phyloP scores from a whole-genome alignment of 2,329 filamentous ascomycete genomes.

The Xylaria sp. region DNA sequence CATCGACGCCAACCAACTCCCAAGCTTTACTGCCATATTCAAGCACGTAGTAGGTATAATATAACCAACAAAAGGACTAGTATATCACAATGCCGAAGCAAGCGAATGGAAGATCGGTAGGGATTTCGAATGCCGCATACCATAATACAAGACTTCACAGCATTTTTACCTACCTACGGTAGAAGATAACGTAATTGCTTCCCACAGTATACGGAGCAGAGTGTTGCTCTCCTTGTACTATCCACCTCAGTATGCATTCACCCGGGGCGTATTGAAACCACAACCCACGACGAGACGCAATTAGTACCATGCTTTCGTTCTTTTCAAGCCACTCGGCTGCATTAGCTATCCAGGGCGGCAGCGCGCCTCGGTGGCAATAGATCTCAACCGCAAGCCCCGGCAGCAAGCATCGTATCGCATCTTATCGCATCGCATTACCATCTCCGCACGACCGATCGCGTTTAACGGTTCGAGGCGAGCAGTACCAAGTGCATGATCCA shows the following conservation, averaged over 20 bases:
- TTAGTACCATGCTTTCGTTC: no score
- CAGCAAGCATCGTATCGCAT: neutral
- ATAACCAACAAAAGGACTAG: neutral
- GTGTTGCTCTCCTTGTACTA: neutral
- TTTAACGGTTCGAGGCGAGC: neutral
- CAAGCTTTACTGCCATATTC: neutral
- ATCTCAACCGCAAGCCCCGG: slow-evolving; percentile 1
- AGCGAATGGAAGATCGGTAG: neutral
- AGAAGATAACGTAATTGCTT: neutral
- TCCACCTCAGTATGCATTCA: neutral
- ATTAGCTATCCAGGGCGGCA: slow-evolving; percentile 2
- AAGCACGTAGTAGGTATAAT: neutral
- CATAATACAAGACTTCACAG: neutral
- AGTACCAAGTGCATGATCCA: neutral
- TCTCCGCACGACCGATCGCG: neutral
- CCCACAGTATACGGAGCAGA: neutral
- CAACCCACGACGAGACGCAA: neutral
- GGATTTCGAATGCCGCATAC: neutral
- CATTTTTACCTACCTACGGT: neutral
- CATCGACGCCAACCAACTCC: neutral
- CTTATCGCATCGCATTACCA: neutral
- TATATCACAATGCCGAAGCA: neutral
- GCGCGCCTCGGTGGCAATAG: slow-evolving; percentile 10
- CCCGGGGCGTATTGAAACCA: neutral
- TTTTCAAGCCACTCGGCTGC: slow-evolving; percentile 1